Evolutionary conservation across 805 yeast genomes (phyloP).

Genomic region (Candida palmyrensis): DNA sequence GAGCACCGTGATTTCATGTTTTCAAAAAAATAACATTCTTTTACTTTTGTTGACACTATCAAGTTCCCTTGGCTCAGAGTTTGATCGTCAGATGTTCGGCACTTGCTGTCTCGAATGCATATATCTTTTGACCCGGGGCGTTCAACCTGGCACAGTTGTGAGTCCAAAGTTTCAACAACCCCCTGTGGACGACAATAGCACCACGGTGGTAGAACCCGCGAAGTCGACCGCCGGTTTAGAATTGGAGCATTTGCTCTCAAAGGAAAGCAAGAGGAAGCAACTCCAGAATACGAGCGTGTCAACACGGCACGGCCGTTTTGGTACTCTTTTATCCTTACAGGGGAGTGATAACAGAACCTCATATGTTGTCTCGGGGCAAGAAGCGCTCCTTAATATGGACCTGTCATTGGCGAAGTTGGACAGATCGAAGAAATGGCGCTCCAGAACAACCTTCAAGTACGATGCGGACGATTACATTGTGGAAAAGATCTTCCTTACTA

Average conservation of each 20-base stretch:
- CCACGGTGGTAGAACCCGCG: constrained; percentile 15
- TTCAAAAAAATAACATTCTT: constrained; percentile 67
- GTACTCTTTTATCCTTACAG: constrained; percentile 73
- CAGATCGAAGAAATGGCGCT: constrained; percentile 60
- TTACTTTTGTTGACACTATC: constrained; percentile 67
- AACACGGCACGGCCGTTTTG: constrained; percentile 86
- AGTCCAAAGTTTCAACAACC: constrained; percentile 1
- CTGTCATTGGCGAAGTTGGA: constrained; percentile 64
- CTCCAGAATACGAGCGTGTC: constrained; percentile 47
- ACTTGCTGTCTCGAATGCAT: constrained; percentile 64
- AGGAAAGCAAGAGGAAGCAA: constrained; percentile 53
- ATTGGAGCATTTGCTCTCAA: constrained; percentile 47
- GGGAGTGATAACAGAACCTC: constrained; percentile 56
- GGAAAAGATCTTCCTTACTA: constrained; percentile 21
- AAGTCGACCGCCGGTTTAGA: constrained; percentile 27
- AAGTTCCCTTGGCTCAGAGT: constrained; percentile 58
- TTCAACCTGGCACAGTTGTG: constrained; percentile 35
- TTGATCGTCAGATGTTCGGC: constrained; percentile 57
- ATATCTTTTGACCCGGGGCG: constrained; percentile 55
- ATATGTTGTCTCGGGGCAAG: constrained; percentile 68
- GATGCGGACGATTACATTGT: constrained; percentile 35
- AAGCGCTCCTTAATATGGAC: constrained; percentile 46
- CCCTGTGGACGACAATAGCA: constrained; percentile 45
- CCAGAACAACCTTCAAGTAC: constrained; percentile 30
- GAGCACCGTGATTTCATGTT: constrained; percentile 51